These are phyloP conservation scores for Hypoxylon sp. DNA, from an alignment of 2,329 filamentous ascomycete genomes.

Conservation along the genomic window DNA sequence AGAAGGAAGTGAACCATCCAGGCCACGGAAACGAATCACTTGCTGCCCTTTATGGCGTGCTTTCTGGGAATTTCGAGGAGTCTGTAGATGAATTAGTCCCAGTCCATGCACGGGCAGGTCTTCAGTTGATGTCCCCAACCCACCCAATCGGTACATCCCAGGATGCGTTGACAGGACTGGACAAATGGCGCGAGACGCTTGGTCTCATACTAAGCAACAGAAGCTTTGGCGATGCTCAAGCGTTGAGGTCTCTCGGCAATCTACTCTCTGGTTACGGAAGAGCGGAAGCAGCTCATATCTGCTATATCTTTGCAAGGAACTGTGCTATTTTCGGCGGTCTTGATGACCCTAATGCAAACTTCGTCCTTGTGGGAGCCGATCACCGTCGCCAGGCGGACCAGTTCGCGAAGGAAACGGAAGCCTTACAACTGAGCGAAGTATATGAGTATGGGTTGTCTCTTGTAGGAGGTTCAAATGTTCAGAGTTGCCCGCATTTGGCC, in stretches of 20 bases:
- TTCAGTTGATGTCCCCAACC: constrained; percentile 89
- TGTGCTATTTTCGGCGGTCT: constrained; percentile 82
- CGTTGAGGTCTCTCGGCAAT: constrained; percentile 83
- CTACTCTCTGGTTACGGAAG: constrained; percentile 88
- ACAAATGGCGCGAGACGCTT: constrained; percentile 95
- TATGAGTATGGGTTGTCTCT: constrained; percentile 92
- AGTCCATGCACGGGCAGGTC: constrained; percentile 88
- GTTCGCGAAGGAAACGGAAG: constrained; percentile 84
- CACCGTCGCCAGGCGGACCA: constrained; percentile 79
- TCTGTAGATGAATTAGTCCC: constrained; percentile 97
- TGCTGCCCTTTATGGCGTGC: constrained; percentile 91
- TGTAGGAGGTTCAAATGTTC: constrained; percentile 68
- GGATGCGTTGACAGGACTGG: constrained; percentile 85
- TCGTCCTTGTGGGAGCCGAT: constrained; percentile 89
- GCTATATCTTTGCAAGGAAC: constrained; percentile 87
- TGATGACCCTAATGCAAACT: constrained; percentile 83
- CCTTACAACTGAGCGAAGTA: constrained; percentile 93
- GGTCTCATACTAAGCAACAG: constrained; percentile 90
- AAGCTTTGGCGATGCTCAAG: constrained; percentile 82
- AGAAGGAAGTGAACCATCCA: constrained; percentile 89
- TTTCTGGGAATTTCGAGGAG: constrained; percentile 94
- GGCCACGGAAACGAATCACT: constrained; percentile 87
- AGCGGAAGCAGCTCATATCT: constrained; percentile 92
- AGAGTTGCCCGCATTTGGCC: constrained; percentile 83
- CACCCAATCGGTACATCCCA: constrained; percentile 72